These are phyloP conservation scores for Halophytophthora batemanensis DNA, from an alignment of 352 stramenopile species.

Conservation along the genomic window DNA sequence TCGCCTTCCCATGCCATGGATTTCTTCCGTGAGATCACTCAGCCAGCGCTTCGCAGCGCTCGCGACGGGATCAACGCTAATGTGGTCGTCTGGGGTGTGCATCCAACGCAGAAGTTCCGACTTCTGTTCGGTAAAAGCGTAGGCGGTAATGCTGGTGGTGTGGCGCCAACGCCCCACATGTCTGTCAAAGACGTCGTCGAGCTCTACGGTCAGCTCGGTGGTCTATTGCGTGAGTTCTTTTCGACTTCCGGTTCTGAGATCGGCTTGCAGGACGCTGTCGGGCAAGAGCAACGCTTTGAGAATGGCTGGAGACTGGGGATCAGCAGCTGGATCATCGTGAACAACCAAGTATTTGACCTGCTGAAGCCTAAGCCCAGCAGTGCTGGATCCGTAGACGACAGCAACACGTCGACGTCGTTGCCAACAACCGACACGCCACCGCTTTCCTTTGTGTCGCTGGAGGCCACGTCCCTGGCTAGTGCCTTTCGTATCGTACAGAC, in stretches of 20 bases:
- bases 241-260: conserved; percentile 7
- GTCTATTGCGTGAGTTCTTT: conserved; percentile 53
- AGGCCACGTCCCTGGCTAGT: conserved; percentile 36
- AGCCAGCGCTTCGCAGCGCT: conserved; percentile 37
- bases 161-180: conserved; percentile 13
- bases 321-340: conserved; percentile 72
- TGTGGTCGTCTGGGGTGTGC: conserved; percentile 57
- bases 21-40: conserved; percentile 60
- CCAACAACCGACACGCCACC: conserved; percentile 1
- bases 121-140: conserved; percentile 66
- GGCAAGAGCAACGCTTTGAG: background rate
- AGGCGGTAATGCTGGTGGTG: conserved; percentile 8
- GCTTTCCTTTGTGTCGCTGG: conserved; percentile 51
- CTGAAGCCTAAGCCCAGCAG: conserved; percentile 21
- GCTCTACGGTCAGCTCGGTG: conserved; percentile 54
- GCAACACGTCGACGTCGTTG: background rate
- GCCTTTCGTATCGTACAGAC: conserved; percentile 60
- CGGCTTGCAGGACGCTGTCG: conserved; percentile 6
- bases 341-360: conserved; percentile 59
- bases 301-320: conserved; percentile 46
- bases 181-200: conserved; percentile 42
- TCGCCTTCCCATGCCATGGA: conserved; percentile 34
- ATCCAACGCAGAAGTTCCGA: conserved; percentile 71
- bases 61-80: conserved; percentile 62
- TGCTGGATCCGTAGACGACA: background rate